phyloP scores from a whole-genome alignment of 441 rosid genomes.

The Breynia disticha region DNA sequence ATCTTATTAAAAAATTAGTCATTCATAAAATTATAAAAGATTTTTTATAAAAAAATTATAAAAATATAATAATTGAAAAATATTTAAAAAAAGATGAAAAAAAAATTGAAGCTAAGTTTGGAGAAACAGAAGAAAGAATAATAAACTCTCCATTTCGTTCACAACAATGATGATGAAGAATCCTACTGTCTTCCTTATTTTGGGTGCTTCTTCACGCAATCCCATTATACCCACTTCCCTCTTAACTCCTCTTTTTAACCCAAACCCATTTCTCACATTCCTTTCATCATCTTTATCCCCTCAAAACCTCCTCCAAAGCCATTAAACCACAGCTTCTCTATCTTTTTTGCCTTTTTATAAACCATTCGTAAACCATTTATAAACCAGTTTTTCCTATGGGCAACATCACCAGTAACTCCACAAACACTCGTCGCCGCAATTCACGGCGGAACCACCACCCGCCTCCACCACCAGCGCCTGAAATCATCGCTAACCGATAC shows the following conservation, averaged over 20 bases:
- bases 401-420: constrained; percentile 44
- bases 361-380: not conserved
- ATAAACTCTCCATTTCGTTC: too few relatives aligned
- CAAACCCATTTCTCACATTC: too few relatives aligned
- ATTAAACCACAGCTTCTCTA: too few relatives aligned
- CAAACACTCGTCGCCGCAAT: constrained; percentile 40
- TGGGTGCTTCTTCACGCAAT: not conserved
- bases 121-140: too few relatives aligned
- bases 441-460: constrained; percentile 33
- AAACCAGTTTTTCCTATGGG: constrained; percentile 36
- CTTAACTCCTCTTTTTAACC: too few relatives aligned
- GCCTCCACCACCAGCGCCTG: constrained; percentile 50
- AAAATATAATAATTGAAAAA: too few relatives aligned
- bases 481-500: constrained; percentile 52
- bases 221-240: not conserved
- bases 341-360: not conserved
- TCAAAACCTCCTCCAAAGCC: not conserved
- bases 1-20: too few relatives aligned
- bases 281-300: not conserved
- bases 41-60: too few relatives aligned
- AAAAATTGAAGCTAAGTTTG: too few relatives aligned
- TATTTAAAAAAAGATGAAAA: too few relatives aligned
- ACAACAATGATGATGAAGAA: too few relatives aligned
- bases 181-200: not conserved
- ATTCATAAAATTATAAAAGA: too few relatives aligned